These are phyloP conservation scores for Entomortierella beljakovae DNA, from an alignment of 192 early-diverging fungal genomes.

Conservation along the genomic window DNA sequence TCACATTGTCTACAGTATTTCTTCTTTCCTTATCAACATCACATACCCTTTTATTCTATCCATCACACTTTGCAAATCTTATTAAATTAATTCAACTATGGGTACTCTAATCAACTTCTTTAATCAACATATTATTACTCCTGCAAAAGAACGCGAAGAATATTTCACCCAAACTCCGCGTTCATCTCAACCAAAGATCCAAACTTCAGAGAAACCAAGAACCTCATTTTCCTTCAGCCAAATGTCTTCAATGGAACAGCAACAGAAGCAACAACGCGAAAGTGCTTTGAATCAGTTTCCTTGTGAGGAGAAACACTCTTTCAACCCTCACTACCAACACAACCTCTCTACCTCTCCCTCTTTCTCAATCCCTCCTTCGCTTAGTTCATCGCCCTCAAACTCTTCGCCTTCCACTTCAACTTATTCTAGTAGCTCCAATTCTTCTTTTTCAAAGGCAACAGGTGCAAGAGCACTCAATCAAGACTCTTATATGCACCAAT, in stretches of 20 bases:
- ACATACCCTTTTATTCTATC: not conserved
- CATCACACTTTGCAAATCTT: not conserved
- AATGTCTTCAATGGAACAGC: constrained; percentile 2
- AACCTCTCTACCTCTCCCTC: constrained; percentile 27
- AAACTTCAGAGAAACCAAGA: constrained; percentile 5
- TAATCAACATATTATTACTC: constrained; percentile 20
- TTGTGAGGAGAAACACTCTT: constrained; percentile 43
- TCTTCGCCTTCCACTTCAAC: constrained; percentile 29
- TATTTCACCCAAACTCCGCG: not conserved
- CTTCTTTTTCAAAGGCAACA: constrained; percentile 26
- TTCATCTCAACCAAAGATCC: constrained; percentile 1
- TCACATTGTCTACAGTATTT: not conserved
- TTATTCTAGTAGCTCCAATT: constrained; percentile 15
- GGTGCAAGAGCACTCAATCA: constrained; percentile 7
- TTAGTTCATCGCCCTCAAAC: constrained; percentile 12
- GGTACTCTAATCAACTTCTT: constrained; percentile 33
- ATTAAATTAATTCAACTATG: not conserved
- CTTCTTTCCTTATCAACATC: constrained; percentile 1
- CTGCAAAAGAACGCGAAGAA: constrained; percentile 2
- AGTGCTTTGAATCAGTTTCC: constrained; percentile 23
- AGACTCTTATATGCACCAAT: constrained; percentile 6
- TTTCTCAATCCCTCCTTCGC: constrained; percentile 18
- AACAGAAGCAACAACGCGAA: no score
- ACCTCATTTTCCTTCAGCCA: constrained; percentile 31
- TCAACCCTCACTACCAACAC: constrained; percentile 47